Conservation (phyloP, 192 early-diverging fungal species). For the Neocallimastix lanati region DNA sequence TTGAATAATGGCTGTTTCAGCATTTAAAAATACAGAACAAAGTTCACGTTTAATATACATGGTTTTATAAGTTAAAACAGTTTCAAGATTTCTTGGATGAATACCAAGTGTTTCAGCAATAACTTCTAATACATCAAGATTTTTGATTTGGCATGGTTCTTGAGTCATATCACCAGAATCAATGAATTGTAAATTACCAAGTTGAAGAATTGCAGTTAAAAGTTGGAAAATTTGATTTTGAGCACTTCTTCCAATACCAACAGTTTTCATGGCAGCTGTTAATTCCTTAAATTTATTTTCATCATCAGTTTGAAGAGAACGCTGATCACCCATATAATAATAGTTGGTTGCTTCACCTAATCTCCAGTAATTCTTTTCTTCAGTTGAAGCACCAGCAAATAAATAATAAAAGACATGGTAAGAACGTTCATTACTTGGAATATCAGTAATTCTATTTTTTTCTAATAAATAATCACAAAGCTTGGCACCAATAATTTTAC, state of each 20-base stretch:
- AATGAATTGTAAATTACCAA: slow-evolving; percentile 77
- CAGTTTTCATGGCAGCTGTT: slow-evolving; percentile 58
- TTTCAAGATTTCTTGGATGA: slow-evolving; percentile 44
- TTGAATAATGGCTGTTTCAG: slow-evolving; percentile 49
- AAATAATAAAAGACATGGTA: slow-evolving; percentile 95
- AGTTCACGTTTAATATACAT: slow-evolving; percentile 65
- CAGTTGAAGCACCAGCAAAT: slow-evolving; percentile 57
- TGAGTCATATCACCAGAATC: slow-evolving; percentile 32
- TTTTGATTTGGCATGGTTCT: slow-evolving; percentile 59
- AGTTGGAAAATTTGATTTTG: slow-evolving; percentile 70
- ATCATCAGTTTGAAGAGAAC: not conserved
- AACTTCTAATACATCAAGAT: slow-evolving; percentile 53
- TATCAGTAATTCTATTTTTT: slow-evolving; percentile 47
- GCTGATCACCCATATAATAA: not conserved
- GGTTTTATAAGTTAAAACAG: slow-evolving; percentile 70
- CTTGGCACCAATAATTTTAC: slow-evolving; percentile 71
- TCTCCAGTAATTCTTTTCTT: slow-evolving; percentile 60
- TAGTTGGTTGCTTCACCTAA: slow-evolving; percentile 18
- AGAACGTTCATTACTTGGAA: slow-evolving; percentile 34
- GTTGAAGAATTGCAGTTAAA: slow-evolving; percentile 64
- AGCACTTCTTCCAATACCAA: slow-evolving; percentile 69
- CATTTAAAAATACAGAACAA: slow-evolving; percentile 63
- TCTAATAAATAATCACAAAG: slow-evolving; percentile 64
- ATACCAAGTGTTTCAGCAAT: slow-evolving; percentile 70
- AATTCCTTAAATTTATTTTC: slow-evolving; percentile 19